A percentile compares a stretch with the other conserved stretches of the same genome.
phyloP scores from a whole-genome alignment of 768 basidiomycete species.

The Rhodocollybia butyracea region DNA sequence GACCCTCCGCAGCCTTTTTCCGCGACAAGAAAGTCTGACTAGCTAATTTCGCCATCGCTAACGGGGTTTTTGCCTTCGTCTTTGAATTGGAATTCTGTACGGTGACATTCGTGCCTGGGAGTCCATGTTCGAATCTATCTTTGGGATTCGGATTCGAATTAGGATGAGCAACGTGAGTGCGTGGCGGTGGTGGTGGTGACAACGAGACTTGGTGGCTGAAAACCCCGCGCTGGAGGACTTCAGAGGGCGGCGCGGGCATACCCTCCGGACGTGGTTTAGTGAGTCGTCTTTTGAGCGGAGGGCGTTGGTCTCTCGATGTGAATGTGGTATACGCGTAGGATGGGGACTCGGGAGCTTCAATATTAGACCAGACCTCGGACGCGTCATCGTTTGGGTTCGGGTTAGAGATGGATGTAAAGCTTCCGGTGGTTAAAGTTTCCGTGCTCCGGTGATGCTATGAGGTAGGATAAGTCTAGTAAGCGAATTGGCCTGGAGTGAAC shows the following conservation, averaged over 20 bases:
- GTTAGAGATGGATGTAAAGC: not conserved
- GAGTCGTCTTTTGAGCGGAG: not conserved
- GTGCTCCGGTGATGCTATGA: too few relatives aligned
- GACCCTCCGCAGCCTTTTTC: not conserved
- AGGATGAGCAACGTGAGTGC: too few relatives aligned
- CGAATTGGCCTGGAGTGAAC: not conserved
- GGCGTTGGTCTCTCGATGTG: conserved; percentile 1
- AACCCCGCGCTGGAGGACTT: conserved; percentile 6
- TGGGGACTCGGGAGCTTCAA: conserved; percentile 1
- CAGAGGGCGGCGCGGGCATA: conserved; percentile 7
- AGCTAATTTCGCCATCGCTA: not conserved
- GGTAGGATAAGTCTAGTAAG: not conserved
- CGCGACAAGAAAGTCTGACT: not conserved
- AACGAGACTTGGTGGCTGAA: conserved; percentile 5
- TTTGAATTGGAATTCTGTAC: not conserved
- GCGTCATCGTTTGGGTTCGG: not conserved
- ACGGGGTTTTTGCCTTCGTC: too few relatives aligned
- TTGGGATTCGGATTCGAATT: too few relatives aligned
- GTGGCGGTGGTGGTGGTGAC: too few relatives aligned
- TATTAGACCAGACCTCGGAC: not conserved
- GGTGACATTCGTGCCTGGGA: too few relatives aligned
- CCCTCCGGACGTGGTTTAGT: conserved; percentile 4
- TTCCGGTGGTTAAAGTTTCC: not conserved
- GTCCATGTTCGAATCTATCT: too few relatives aligned
- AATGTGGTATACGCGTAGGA: not conserved